Evolutionary conservation across 768 basidiomycete genomes (phyloP).

Genomic region (Terana coerulea): DNA sequence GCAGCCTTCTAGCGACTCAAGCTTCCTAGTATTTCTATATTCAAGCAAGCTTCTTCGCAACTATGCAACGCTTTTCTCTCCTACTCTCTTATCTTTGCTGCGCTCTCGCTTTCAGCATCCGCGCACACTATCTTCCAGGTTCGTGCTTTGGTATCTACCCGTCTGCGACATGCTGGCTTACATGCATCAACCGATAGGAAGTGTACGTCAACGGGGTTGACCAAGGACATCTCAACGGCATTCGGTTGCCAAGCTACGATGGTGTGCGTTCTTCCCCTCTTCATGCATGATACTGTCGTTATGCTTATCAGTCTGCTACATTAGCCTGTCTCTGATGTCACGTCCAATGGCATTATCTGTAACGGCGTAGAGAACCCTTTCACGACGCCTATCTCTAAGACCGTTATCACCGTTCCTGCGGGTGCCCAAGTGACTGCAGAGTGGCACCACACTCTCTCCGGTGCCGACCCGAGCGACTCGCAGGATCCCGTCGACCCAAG

Average conservation of each 20-base stretch:
- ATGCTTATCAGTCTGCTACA: not conserved
- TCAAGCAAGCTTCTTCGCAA: not conserved
- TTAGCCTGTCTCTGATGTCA: conserved; percentile 54
- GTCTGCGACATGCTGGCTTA: not conserved
- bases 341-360: conserved; percentile 52
- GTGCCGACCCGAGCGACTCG: conserved; percentile 33
- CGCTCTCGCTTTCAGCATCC: conserved; percentile 33
- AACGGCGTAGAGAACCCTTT: conserved; percentile 37
- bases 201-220: conserved; percentile 49
- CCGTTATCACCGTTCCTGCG: conserved; percentile 36
- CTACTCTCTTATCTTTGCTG: conserved; percentile 19
- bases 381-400: conserved; percentile 11
- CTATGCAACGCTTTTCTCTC: conserved; percentile 1
- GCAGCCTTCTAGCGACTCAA: not conserved
- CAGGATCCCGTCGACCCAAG: conserved; percentile 44
- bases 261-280: conserved; percentile 34
- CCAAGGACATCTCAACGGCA: conserved; percentile 41
- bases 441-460: conserved; percentile 7
- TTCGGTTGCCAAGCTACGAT: conserved; percentile 45
- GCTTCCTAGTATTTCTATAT: not conserved
- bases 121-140: conserved; percentile 52
- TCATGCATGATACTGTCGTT: not conserved
- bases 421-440: conserved; percentile 51
- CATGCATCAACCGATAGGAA: conserved; percentile 27
- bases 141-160: conserved; percentile 17